These are phyloP conservation scores for Monosporascus sp. DNA, from an alignment of 2,329 filamentous ascomycete genomes.

Conservation along the genomic window DNA sequence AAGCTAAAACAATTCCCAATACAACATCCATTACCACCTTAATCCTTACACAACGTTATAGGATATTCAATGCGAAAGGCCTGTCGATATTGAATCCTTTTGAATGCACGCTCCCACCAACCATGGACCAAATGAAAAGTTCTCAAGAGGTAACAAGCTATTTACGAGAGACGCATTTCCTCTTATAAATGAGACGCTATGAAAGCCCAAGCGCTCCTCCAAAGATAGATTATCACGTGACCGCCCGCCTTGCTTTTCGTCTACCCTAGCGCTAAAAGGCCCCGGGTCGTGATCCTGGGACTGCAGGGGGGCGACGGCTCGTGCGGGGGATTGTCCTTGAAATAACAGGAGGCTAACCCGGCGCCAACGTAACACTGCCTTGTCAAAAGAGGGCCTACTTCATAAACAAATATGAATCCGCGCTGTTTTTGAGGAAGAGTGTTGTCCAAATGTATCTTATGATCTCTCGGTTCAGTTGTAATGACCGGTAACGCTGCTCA, in stretches of 20 bases:
- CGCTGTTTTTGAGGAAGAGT: not conserved
- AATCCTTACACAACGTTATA: too few relatives aligned
- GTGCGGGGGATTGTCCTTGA: not conserved
- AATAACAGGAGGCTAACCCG: not conserved
- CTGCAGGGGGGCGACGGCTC: not conserved
- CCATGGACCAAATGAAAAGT: too few relatives aligned
- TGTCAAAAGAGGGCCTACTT: not conserved
- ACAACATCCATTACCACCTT: too few relatives aligned
- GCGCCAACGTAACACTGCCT: not conserved
- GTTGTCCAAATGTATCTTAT: constrained; percentile 1
- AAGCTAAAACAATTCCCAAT: too few relatives aligned
- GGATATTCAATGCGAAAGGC: too few relatives aligned
- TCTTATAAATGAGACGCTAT: too few relatives aligned
- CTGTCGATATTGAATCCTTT: too few relatives aligned
- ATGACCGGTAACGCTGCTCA: constrained; percentile 19
- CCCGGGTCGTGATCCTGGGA: not conserved
- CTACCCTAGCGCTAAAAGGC: not conserved
- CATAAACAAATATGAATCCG: too few relatives aligned
- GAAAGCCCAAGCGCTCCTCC: not conserved
- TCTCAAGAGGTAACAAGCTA: too few relatives aligned
- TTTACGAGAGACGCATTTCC: too few relatives aligned
- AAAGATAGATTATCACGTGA: not conserved
- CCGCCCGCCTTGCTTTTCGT: not conserved
- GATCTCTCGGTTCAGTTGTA: constrained; percentile 11
- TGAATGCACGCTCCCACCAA: too few relatives aligned